A percentile compares a stretch with the other conserved stretches of the same genome.
These are phyloP conservation scores for Ogataea pignaliae DNA, from an alignment of 805 yeast species.

Conservation along the genomic window DNA sequence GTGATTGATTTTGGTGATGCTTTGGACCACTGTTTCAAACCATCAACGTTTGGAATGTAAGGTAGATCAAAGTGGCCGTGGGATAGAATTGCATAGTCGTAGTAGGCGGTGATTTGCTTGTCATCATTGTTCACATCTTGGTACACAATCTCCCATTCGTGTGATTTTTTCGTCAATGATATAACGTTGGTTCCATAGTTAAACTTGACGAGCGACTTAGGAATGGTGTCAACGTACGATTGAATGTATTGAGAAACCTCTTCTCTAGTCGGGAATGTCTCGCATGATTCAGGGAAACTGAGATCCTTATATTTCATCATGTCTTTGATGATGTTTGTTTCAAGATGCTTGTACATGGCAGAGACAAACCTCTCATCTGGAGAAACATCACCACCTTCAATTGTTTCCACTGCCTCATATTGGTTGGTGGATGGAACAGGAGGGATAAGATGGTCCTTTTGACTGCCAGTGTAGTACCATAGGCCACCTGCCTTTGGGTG, in stretches of 20 bases:
- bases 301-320: conserved; percentile 29
- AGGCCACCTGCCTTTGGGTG: conserved; percentile 29
- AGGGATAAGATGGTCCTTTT: conserved; percentile 19
- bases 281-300: conserved; percentile 33
- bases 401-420: conserved; percentile 12
- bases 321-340: conserved; percentile 30
- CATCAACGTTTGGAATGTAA: conserved; percentile 39
- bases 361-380: conserved; percentile 20
- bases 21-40: conserved; percentile 33
- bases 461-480: conserved; percentile 30
- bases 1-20: conserved; percentile 30
- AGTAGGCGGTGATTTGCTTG: conserved; percentile 4
- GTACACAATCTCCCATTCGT: conserved; percentile 25
- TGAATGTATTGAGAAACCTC: conserved; percentile 61
- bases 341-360: conserved; percentile 33
- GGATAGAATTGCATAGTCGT: conserved; percentile 38
- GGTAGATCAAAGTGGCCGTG: conserved; percentile 48
- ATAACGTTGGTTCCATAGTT: conserved; percentile 41
- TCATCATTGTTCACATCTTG: conserved; percentile 1
- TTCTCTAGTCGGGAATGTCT: conserved; percentile 53
- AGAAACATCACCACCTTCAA: conserved; percentile 8
- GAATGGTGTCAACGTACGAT: conserved; percentile 45
- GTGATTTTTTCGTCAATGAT: conserved; percentile 31
- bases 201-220: conserved; percentile 30
- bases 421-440: conserved; percentile 21